phyloP scores from a whole-genome alignment of 2,329 filamentous ascomycete genomes.

The Torrubiellomyces zombiae region DNA sequence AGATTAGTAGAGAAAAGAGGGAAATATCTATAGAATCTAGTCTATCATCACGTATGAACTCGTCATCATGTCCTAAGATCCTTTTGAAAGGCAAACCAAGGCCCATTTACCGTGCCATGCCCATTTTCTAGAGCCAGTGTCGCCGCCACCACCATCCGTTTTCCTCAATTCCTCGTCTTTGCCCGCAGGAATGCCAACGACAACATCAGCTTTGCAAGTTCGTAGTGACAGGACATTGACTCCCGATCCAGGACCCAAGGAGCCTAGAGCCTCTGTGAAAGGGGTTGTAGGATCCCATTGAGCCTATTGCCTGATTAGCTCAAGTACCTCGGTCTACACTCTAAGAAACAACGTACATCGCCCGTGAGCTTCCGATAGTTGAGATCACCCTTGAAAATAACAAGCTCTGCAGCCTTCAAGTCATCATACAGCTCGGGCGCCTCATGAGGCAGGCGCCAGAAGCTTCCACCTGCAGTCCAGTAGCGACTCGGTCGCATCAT shows the following conservation, averaged over 20 bases:
- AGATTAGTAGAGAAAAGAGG: no score
- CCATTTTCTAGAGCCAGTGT: slow-evolving; percentile 62
- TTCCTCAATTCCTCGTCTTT: slow-evolving; percentile 66
- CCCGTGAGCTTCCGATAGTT: slow-evolving; percentile 89
- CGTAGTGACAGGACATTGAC: slow-evolving; percentile 73
- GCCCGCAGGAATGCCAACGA: slow-evolving; percentile 70
- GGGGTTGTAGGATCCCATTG: slow-evolving; percentile 75
- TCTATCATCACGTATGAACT: no score
- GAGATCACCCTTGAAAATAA: slow-evolving; percentile 92
- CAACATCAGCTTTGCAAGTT: slow-evolving; percentile 93
- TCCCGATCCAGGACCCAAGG: slow-evolving; percentile 65
- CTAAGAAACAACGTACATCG: slow-evolving; percentile 43
- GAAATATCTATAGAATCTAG: no score
- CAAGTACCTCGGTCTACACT: not conserved
- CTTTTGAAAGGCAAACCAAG: slow-evolving; percentile 45
- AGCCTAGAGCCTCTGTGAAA: slow-evolving; percentile 71
- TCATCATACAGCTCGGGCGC: slow-evolving; percentile 57
- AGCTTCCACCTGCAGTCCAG: slow-evolving; percentile 81
- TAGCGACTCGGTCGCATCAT: slow-evolving; percentile 71
- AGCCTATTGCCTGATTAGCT: no score
- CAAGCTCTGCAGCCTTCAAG: slow-evolving; percentile 66
- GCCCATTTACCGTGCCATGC: slow-evolving; percentile 95
- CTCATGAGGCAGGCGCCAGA: slow-evolving; percentile 64
- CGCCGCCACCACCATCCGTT: slow-evolving; percentile 52
- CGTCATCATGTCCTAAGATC: slow-evolving; percentile 11